Conservation (phyloP, 192 early-diverging fungal species). For the Jimgerdemannia flammicorona region DNA sequence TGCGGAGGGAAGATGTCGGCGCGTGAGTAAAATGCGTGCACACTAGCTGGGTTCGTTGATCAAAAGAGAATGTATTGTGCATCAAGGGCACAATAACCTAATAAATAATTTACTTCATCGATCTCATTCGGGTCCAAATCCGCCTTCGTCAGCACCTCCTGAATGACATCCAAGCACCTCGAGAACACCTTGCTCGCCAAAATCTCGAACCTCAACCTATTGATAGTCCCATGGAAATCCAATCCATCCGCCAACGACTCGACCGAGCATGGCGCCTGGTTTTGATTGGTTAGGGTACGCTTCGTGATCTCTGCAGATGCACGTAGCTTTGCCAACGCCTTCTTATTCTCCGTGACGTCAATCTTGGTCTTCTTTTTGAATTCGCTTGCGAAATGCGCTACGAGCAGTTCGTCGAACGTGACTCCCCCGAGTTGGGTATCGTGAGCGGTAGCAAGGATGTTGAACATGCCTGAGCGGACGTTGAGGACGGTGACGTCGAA, state of each 20-base stretch:
- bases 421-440: slow-evolving; percentile 78
- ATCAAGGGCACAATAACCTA: no score
- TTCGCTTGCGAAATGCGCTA: slow-evolving; percentile 76
- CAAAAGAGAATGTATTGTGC: no score
- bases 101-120: slow-evolving; percentile 51
- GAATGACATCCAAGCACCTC: slow-evolving; percentile 63
- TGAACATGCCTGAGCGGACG: slow-evolving; percentile 79
- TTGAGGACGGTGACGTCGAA: slow-evolving; percentile 80
- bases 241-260: slow-evolving; percentile 90
- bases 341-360: slow-evolving; percentile 71
- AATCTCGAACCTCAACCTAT: slow-evolving; percentile 89
- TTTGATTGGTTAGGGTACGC: slow-evolving; percentile 76
- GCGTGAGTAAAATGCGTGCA: neutral
- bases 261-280: slow-evolving; percentile 86
- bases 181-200: slow-evolving; percentile 73
- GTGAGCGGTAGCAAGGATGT: slow-evolving; percentile 73
- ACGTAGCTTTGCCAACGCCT: slow-evolving; percentile 78
- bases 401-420: slow-evolving; percentile 82
- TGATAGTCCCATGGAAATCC: slow-evolving; percentile 82
- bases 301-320: slow-evolving; percentile 90
- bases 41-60: no score
- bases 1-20: slow-evolving; percentile 23
- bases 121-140: slow-evolving; percentile 67
- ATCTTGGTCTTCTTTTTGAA: slow-evolving; percentile 86
- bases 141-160: slow-evolving; percentile 60